phyloP scores from a whole-genome alignment of 495 filamentous ascomycete genomes.

The Podospora conica region DNA sequence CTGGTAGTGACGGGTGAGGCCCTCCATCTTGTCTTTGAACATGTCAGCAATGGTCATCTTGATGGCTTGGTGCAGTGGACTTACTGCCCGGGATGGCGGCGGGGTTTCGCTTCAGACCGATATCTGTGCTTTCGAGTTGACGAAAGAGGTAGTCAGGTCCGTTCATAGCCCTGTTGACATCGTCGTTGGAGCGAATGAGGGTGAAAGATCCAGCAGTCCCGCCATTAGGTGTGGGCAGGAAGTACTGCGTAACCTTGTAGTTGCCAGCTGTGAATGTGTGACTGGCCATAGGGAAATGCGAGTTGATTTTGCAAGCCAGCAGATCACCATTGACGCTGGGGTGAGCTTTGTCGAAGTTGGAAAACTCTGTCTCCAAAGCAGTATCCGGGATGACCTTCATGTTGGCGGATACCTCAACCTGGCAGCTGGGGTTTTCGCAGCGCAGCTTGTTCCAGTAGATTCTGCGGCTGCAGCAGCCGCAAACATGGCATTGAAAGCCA shows the following conservation, averaged over 20 bases:
- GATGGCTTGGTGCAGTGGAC: not conserved
- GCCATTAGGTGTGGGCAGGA: slow-evolving; percentile 24
- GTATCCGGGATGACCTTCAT: not conserved
- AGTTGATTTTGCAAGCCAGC: slow-evolving; percentile 6
- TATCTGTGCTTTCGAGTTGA: slow-evolving; percentile 51
- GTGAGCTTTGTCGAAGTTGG: too few relatives aligned
- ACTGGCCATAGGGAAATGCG: not conserved
- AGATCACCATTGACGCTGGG: not conserved
- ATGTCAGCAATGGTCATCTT: not conserved
- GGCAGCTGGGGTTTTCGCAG: slow-evolving; percentile 50
- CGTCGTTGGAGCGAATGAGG: slow-evolving; percentile 52
- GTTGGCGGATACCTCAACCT: not conserved
- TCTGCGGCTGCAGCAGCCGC: slow-evolving; percentile 57
- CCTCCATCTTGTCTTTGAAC: slow-evolving; percentile 33
- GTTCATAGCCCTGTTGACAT: slow-evolving; percentile 40
- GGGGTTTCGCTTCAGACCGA: slow-evolving; percentile 54
- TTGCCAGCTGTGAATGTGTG: slow-evolving; percentile 15
- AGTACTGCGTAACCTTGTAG: slow-evolving; percentile 28
- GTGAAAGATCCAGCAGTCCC: slow-evolving; percentile 50
- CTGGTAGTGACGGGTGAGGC: slow-evolving; percentile 60
- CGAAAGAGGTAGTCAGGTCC: slow-evolving; percentile 62
- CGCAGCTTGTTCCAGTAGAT: slow-evolving; percentile 58
- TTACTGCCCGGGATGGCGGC: slow-evolving; percentile 26
- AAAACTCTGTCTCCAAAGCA: too few relatives aligned
- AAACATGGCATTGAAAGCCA: slow-evolving; percentile 71